These are phyloP conservation scores for Pseudocercospora ulei DNA, from an alignment of 2,329 filamentous ascomycete species.

Conservation along the genomic window DNA sequence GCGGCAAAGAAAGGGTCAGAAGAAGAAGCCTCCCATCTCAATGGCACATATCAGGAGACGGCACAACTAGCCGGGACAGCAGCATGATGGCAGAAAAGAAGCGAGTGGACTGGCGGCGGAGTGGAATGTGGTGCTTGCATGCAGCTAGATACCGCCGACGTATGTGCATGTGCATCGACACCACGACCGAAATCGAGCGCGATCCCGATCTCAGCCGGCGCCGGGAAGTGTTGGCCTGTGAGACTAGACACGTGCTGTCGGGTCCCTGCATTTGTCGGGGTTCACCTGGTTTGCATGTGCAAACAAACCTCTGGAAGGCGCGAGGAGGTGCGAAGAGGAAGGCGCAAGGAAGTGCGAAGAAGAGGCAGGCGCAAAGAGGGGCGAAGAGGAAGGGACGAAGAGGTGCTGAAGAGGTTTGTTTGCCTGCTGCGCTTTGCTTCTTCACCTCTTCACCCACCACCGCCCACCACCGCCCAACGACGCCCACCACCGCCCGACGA, in stretches of 20 bases:
- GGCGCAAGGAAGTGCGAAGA: neutral
- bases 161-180: neutral
- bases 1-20: slow-evolving; percentile 25
- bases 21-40: slow-evolving; percentile 28
- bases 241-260: neutral
- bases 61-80: neutral
- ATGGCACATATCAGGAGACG: slow-evolving; percentile 22
- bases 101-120: too few relatives aligned
- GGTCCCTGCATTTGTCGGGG: slow-evolving; percentile 5
- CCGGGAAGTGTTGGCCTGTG: too few relatives aligned
- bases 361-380: neutral
- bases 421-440: too few relatives aligned
- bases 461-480: too few relatives aligned
- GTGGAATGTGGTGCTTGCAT: neutral
- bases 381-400: too few relatives aligned
- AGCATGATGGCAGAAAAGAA: slow-evolving; percentile 3
- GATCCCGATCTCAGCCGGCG: neutral
- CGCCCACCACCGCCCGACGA: too few relatives aligned
- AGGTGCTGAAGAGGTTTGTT: too few relatives aligned
- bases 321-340: neutral
- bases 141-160: neutral
- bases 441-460: too few relatives aligned
- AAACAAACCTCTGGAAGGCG: neutral
- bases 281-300: slow-evolving; percentile 1
- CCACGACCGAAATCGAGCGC: too few relatives aligned